These are phyloP conservation scores for Sclerospora graminicola DNA, from an alignment of 352 stramenopile species.

Conservation along the genomic window DNA sequence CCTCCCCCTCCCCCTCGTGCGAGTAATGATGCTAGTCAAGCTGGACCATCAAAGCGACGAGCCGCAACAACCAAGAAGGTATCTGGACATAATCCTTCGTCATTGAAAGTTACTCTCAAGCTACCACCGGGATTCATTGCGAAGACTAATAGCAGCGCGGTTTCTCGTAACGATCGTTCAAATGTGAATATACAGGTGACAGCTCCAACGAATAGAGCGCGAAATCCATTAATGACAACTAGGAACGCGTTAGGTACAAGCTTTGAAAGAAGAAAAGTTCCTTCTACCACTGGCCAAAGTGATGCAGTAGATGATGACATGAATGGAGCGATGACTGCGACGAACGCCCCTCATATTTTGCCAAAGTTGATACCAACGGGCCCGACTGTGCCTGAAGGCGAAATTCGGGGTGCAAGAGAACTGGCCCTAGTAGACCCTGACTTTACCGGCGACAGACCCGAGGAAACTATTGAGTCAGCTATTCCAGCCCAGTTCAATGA, in stretches of 20 bases:
- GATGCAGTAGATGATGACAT: too few relatives aligned
- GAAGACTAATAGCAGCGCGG: slow-evolving; percentile 8
- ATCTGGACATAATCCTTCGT: slow-evolving; percentile 20
- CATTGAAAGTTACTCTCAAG: slow-evolving; percentile 49
- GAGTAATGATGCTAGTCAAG: slow-evolving; percentile 2
- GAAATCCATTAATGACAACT: slow-evolving; percentile 9
- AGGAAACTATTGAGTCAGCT: slow-evolving; percentile 52
- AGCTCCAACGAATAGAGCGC: slow-evolving; percentile 30
- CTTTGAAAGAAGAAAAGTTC: slow-evolving; percentile 5
- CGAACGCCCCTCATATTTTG: slow-evolving; percentile 24
- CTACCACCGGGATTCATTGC: slow-evolving; percentile 42
- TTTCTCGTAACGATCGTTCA: slow-evolving; percentile 7
- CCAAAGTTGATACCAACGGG: slow-evolving; percentile 50
- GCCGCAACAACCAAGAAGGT: slow-evolving; percentile 23
- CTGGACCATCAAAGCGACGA: slow-evolving; percentile 9
- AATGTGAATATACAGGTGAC: slow-evolving; percentile 37
- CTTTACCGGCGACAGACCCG: slow-evolving; percentile 13
- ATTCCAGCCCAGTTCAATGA: slow-evolving; percentile 62
- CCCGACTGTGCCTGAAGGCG: slow-evolving; percentile 37
- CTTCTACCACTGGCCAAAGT: background rate
- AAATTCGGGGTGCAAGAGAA: slow-evolving; percentile 52
- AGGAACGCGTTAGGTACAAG: slow-evolving; percentile 13
- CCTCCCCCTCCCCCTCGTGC: slow-evolving; percentile 19
- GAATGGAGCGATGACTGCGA: slow-evolving; percentile 2
- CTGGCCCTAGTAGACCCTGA: slow-evolving; percentile 32